Conservation (phyloP, 116 monocot genomes). For the Iris pallida region DNA sequence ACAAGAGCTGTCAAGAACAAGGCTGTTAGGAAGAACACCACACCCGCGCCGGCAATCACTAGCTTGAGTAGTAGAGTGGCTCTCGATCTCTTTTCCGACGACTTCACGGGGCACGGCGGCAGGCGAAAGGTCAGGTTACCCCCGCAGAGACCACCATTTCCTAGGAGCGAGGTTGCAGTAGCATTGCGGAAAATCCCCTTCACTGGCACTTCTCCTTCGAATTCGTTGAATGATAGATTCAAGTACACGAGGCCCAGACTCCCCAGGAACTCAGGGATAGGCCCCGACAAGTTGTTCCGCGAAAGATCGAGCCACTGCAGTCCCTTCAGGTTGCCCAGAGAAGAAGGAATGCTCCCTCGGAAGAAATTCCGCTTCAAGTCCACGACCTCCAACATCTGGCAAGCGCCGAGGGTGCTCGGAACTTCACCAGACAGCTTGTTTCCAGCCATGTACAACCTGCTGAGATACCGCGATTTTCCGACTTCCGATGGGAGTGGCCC, state of each 20-base stretch:
- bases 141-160: conserved; percentile 31
- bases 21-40: not conserved
- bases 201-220: conserved; percentile 13
- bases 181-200: conserved; percentile 28
- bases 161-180: conserved; percentile 9
- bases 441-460: not conserved
- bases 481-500: conserved; percentile 7
- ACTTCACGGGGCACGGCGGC: conserved; percentile 8
- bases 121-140: conserved; percentile 17
- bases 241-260: not conserved
- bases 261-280: conserved; percentile 3
- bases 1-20: not conserved
- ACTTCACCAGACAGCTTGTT: conserved; percentile 11
- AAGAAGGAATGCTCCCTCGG: conserved; percentile 5
- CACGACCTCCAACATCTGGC: not conserved
- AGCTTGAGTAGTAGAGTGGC: not conserved
- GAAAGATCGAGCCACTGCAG: conserved; percentile 7
- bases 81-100: not conserved
- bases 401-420: conserved; percentile 1
- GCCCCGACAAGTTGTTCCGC: conserved; percentile 7
- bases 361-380: conserved; percentile 9
- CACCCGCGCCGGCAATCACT: not conserved
- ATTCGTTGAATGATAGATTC: conserved; percentile 11
- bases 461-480: not conserved
- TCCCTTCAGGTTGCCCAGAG: not conserved